These are phyloP conservation scores for Phylloporus arenicola DNA, from an alignment of 768 basidiomycete genomes.

Conservation along the genomic window DNA sequence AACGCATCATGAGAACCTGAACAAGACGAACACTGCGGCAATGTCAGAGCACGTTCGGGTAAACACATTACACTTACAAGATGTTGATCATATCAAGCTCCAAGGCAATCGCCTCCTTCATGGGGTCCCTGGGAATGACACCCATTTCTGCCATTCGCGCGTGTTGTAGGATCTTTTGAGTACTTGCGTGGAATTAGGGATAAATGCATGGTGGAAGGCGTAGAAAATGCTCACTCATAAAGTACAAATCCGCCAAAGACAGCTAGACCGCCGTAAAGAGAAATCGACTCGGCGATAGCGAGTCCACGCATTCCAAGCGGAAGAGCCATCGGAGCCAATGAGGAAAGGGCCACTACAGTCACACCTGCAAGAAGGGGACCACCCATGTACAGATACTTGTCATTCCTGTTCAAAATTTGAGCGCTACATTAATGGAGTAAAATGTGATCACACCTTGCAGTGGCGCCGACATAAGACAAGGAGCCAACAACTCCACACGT, in stretches of 20 bases:
- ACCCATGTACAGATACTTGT: constrained; percentile 81
- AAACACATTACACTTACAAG: constrained; percentile 46
- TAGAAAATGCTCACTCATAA: constrained; percentile 58
- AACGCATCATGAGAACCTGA: constrained; percentile 68
- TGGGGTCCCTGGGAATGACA: constrained; percentile 59
- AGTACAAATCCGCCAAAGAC: constrained; percentile 85
- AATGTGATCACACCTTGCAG: constrained; percentile 54
- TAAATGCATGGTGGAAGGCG: not conserved
- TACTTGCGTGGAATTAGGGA: constrained; percentile 34
- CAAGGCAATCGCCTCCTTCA: constrained; percentile 71
- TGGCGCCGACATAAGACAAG: constrained; percentile 83
- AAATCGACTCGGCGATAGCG: constrained; percentile 70
- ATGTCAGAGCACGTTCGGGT: constrained; percentile 8
- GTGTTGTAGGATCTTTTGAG: constrained; percentile 78
- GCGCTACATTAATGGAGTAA: not conserved
- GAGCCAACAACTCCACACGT: constrained; percentile 83
- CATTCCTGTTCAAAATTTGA: constrained; percentile 41
- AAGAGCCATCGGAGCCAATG: constrained; percentile 86
- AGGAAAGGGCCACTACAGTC: constrained; percentile 79
- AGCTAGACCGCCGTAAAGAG: constrained; percentile 83
- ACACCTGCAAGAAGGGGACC: constrained; percentile 86
- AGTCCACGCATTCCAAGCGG: constrained; percentile 76
- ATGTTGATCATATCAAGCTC: constrained; percentile 90
- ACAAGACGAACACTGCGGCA: constrained; percentile 65
- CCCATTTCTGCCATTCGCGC: constrained; percentile 71